Conservation (phyloP, 768 basidiomycete species). For the Zangia roseola region DNA sequence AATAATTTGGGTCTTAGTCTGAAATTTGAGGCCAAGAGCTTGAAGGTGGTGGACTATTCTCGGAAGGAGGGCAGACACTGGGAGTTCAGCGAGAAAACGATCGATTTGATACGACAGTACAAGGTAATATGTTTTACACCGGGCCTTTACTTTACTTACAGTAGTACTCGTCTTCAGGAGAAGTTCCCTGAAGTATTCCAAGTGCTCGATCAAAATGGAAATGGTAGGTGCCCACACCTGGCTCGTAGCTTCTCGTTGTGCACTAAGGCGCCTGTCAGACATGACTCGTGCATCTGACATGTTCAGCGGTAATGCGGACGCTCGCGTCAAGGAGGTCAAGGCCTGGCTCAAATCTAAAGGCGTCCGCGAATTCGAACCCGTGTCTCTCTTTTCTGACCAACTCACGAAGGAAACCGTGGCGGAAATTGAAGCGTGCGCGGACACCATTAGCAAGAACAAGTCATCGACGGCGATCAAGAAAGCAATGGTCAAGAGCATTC, state of each 20-base stretch:
- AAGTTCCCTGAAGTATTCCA: slow-evolving; percentile 84
- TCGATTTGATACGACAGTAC: slow-evolving; percentile 81
- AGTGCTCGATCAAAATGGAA: slow-evolving; percentile 65
- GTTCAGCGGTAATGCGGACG: slow-evolving; percentile 61
- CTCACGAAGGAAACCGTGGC: slow-evolving; percentile 85
- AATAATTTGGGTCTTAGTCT: slow-evolving; percentile 90
- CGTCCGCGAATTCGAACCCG: slow-evolving; percentile 88
- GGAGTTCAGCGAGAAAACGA: slow-evolving; percentile 91
- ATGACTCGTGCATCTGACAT: slow-evolving; percentile 67
- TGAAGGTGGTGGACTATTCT: slow-evolving; percentile 93
- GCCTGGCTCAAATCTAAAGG: slow-evolving; percentile 85
- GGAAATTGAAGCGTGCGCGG: slow-evolving; percentile 76
- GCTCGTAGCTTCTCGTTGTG: not conserved
- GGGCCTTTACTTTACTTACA: not conserved
- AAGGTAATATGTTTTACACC: slow-evolving; percentile 44
- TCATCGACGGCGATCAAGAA: slow-evolving; percentile 72
- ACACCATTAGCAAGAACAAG: slow-evolving; percentile 61
- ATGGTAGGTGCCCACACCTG: slow-evolving; percentile 45
- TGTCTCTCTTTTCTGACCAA: slow-evolving; percentile 89
- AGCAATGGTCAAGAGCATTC: slow-evolving; percentile 91
- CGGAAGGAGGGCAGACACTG: slow-evolving; percentile 80
- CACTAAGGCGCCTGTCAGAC: slow-evolving; percentile 44
- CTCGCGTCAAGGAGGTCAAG: slow-evolving; percentile 72
- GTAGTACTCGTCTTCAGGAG: slow-evolving; percentile 37
- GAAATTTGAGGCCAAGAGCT: slow-evolving; percentile 91